A percentile compares a stretch with the other conserved stretches of the same genome.
phyloP scores from a whole-genome alignment of 371 early-diverging fungal species.

The Mucor mucedo region DNA sequence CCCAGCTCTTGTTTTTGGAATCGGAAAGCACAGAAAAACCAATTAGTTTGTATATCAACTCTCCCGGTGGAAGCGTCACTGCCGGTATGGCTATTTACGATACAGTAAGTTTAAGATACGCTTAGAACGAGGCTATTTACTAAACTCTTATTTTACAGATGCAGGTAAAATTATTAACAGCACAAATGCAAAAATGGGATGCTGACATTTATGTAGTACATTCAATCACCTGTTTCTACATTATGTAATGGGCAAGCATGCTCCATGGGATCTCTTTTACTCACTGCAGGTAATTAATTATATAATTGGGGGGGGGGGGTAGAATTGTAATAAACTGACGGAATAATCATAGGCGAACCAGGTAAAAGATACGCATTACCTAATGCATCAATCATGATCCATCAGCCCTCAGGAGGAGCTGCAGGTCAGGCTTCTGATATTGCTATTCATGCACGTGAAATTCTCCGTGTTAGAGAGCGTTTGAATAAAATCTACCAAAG shows the following conservation, averaged over 20 bases:
- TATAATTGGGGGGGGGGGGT: neutral
- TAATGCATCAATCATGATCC: slow-evolving; percentile 95
- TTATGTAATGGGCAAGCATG: slow-evolving; percentile 97
- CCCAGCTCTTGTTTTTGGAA: slow-evolving; percentile 95
- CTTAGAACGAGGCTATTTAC: neutral
- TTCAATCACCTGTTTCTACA: slow-evolving; percentile 92
- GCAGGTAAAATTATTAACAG: slow-evolving; percentile 5
- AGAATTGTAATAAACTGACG: neutral
- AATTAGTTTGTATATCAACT: slow-evolving; percentile 94
- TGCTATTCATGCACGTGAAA: slow-evolving; percentile 96
- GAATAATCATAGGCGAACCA: slow-evolving; percentile 64
- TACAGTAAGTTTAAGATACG: slow-evolving; percentile 59
- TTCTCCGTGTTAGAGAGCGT: slow-evolving; percentile 85
- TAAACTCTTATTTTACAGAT: neutral
- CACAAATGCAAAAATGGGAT: neutral
- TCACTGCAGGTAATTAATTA: slow-evolving; percentile 77
- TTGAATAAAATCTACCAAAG: slow-evolving; percentile 87
- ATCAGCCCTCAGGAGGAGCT: slow-evolving; percentile 98
- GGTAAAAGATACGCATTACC: slow-evolving; percentile 91
- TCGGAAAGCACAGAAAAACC: slow-evolving; percentile 93
- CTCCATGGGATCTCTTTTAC: slow-evolving; percentile 96
- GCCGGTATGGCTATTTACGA: slow-evolving; percentile 95
- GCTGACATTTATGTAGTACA: slow-evolving; percentile 68
- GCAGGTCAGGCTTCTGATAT: slow-evolving; percentile 97
- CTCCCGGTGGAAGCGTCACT: slow-evolving; percentile 96